These are phyloP conservation scores for Dissophora globulifera DNA, from an alignment of 192 early-diverging fungal species.

Conservation along the genomic window DNA sequence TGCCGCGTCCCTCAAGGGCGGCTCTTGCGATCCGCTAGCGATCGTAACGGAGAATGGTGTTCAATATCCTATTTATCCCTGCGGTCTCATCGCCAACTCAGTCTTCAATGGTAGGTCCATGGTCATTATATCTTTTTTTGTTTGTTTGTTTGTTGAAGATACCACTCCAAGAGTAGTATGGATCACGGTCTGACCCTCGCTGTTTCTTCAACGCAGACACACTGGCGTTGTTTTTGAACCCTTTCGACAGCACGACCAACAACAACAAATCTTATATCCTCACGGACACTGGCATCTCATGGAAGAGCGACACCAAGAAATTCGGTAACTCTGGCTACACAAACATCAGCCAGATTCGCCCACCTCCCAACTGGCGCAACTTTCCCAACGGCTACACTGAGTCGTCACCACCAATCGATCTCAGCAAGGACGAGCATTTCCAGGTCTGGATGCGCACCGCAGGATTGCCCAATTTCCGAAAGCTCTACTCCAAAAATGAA, in stretches of 20 bases:
- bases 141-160: too few relatives aligned
- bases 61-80: constrained; percentile 83
- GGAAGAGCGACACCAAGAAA: constrained; percentile 83
- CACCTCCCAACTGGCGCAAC: constrained; percentile 89
- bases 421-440: constrained; percentile 80
- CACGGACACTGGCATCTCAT: constrained; percentile 81
- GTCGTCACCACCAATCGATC: constrained; percentile 69
- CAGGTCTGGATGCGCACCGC: constrained; percentile 99
- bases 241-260: constrained; percentile 58
- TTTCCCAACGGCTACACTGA: constrained; percentile 69
- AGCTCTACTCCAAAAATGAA: constrained; percentile 88
- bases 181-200: too few relatives aligned
- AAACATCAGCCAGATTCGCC: constrained; percentile 62
- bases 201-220: constrained; percentile 61
- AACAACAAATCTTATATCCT: constrained; percentile 65
- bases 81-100: constrained; percentile 98
- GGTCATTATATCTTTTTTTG: not conserved
- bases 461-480: constrained; percentile 95
- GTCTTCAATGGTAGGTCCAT: constrained; percentile 85
- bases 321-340: constrained; percentile 70
- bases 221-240: constrained; percentile 65
- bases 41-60: constrained; percentile 40
- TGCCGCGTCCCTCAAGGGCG: constrained; percentile 52
- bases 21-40: constrained; percentile 71
- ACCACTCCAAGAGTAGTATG: too few relatives aligned